phyloP scores from a whole-genome alignment of 257 asterid species.

The Salvia hispanica region DNA sequence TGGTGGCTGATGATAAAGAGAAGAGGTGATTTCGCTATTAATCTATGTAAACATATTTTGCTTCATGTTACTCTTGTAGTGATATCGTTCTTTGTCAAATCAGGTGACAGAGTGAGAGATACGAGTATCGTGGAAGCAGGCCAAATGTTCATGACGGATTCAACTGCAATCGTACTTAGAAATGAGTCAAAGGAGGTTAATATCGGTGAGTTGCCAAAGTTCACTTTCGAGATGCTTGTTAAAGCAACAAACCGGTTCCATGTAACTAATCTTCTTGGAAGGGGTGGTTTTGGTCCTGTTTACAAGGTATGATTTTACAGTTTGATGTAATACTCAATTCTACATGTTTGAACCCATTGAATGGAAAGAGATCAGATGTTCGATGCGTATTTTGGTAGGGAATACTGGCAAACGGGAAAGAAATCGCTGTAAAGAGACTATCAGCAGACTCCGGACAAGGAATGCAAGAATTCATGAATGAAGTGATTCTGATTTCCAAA shows the following conservation, averaged over 20 bases:
- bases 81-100: not conserved
- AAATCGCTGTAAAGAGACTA: conserved; percentile 47
- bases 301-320: conserved; percentile 34
- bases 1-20: conserved; percentile 38
- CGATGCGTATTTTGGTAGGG: conserved; percentile 28
- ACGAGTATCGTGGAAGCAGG: conserved; percentile 10
- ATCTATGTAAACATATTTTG: not conserved
- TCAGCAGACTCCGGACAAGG: conserved; percentile 48
- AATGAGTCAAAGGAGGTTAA: conserved; percentile 27
- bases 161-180: conserved; percentile 26
- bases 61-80: not conserved
- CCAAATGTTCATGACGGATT: conserved; percentile 8
- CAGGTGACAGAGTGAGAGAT: no score
- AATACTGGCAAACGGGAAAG: conserved; percentile 35
- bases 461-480: conserved; percentile 45
- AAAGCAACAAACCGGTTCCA: conserved; percentile 39
- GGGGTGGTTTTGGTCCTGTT: conserved; percentile 50
- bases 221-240: conserved; percentile 34
- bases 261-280: conserved; percentile 34
- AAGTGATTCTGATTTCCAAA: conserved; percentile 45
- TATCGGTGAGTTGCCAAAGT: conserved; percentile 39
- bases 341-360: no score
- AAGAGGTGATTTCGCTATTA: conserved; percentile 35
- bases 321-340: no score
- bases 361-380: not conserved